These are phyloP conservation scores for Naganishia randhawae DNA, from an alignment of 768 basidiomycete species.

Conservation along the genomic window DNA sequence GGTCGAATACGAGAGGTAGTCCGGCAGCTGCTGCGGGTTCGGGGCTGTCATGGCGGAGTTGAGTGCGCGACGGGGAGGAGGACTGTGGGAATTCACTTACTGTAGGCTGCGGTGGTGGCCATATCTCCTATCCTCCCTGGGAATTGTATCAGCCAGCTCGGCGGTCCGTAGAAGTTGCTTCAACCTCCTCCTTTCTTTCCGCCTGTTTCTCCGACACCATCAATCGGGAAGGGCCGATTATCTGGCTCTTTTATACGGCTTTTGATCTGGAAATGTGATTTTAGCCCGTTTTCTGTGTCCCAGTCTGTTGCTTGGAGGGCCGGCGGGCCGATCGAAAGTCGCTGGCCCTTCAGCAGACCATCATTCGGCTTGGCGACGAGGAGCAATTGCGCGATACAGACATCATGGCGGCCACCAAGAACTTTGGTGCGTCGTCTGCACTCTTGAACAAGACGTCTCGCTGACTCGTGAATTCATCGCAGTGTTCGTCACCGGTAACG, in stretches of 20 bases:
- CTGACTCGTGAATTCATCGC: too few relatives aligned
- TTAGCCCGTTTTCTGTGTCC: too few relatives aligned
- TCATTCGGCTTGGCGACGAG: too few relatives aligned
- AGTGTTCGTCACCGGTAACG: conserved; percentile 95
- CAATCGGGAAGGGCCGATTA: background rate
- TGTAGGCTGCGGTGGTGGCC: conserved; percentile 8
- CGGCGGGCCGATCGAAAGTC: too few relatives aligned
- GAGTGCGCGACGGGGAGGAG: background rate
- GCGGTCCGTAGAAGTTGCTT: background rate
- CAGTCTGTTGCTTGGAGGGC: too few relatives aligned
- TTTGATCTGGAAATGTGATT: too few relatives aligned
- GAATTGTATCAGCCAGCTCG: background rate
- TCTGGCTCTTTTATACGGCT: too few relatives aligned
- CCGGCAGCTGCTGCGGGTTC: conserved; percentile 24
- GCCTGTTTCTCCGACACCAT: background rate
- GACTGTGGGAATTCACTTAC: background rate
- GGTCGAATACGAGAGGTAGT: conserved; percentile 25
- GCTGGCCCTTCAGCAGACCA: too few relatives aligned
- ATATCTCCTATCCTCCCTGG: background rate
- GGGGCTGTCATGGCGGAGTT: background rate
- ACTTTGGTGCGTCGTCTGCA: background rate
- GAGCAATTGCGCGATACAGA: background rate
- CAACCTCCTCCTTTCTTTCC: background rate
- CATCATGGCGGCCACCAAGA: background rate
- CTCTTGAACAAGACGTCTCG: too few relatives aligned